A percentile compares a stretch with the other conserved stretches of the same genome.
These are phyloP conservation scores for Kregervanrija pseudodelftensis DNA, from an alignment of 805 yeast genomes.

Conservation along the genomic window DNA sequence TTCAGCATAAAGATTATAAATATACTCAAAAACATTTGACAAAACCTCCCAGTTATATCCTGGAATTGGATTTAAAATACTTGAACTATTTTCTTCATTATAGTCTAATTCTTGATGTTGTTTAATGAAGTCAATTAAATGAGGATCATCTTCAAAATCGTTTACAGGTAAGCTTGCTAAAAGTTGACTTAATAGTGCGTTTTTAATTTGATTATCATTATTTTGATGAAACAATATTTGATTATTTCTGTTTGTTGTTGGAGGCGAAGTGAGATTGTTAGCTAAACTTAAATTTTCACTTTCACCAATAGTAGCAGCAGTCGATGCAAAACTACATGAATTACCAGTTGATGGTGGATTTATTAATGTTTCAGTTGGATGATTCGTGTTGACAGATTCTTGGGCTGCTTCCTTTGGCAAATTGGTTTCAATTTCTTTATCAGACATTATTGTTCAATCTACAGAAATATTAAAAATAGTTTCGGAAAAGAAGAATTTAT, in stretches of 20 bases:
- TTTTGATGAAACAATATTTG: too few relatives aligned
- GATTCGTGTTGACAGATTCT: too few relatives aligned
- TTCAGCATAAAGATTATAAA: constrained; percentile 16
- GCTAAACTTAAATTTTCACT: not conserved
- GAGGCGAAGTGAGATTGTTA: not conserved
- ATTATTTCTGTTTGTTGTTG: too few relatives aligned
- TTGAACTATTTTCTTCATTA: not conserved
- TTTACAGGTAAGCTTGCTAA: not conserved
- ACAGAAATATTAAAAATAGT: too few relatives aligned
- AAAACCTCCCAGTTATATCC: constrained; percentile 20
- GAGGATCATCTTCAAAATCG: constrained; percentile 4
- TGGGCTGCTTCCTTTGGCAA: too few relatives aligned
- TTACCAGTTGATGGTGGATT: not conserved
- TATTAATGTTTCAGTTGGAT: too few relatives aligned
- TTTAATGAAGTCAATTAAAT: constrained; percentile 1
- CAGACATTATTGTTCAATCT: too few relatives aligned
- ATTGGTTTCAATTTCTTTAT: too few relatives aligned
- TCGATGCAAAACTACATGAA: not conserved
- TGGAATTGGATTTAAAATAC: constrained; percentile 11
- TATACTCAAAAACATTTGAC: constrained; percentile 15
- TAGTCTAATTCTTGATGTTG: constrained; percentile 2
- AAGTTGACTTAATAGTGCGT: too few relatives aligned
- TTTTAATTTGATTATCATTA: too few relatives aligned
- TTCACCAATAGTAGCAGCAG: constrained; percentile 3
- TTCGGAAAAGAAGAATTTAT: too few relatives aligned